phyloP scores from a whole-genome alignment of 2,329 filamentous ascomycete genomes.

The Alternaria ventricosa region DNA sequence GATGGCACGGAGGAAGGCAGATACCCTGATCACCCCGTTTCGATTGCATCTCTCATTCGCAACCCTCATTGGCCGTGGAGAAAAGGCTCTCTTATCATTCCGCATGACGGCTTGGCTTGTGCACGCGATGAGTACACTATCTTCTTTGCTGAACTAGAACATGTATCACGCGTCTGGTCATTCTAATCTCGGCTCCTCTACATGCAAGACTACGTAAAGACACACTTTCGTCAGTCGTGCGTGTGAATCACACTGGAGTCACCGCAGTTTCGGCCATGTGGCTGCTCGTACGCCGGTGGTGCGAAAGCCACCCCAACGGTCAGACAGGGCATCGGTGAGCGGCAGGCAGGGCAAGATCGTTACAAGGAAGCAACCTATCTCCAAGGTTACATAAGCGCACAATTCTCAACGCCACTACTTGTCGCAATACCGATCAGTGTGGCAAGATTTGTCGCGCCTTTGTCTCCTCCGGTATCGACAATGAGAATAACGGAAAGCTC shows the following conservation, averaged over 20 bases:
- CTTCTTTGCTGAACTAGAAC: neutral
- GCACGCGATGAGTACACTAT: neutral
- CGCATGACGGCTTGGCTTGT: neutral
- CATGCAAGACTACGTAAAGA: neutral
- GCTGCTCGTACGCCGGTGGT: slow-evolving; percentile 4
- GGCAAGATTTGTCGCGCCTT: neutral
- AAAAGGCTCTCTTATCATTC: neutral
- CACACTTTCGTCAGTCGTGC: neutral
- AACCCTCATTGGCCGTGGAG: neutral
- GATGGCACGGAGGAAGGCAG: neutral
- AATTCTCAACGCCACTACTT: neutral
- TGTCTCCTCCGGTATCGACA: neutral
- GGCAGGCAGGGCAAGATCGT: neutral
- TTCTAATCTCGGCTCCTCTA: neutral
- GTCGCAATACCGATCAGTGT: neutral
- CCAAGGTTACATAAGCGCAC: neutral
- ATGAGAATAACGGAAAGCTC: neutral
- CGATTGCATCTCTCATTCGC: neutral
- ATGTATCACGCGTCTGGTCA: neutral
- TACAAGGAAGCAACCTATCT: neutral
- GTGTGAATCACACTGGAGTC: slow-evolving; percentile 4
- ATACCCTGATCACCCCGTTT: neutral
- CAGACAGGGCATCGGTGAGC: neutral
- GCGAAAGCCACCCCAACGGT: neutral
- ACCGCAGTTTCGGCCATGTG: slow-evolving; percentile 20